Evolutionary conservation across 768 basidiomycete genomes (phyloP).

Genomic region (Termitomyces heimii): DNA sequence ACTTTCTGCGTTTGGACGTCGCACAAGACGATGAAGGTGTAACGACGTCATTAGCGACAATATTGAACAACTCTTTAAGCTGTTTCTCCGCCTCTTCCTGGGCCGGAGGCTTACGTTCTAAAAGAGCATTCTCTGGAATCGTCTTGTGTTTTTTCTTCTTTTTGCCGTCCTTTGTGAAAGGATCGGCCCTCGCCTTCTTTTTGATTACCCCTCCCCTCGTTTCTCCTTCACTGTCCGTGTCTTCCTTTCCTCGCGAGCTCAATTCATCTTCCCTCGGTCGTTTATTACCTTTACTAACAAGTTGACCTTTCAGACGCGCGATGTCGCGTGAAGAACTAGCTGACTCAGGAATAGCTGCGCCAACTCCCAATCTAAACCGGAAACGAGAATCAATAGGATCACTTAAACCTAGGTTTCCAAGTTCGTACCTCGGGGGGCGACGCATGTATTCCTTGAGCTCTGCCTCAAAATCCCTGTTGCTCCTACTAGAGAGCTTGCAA

Average conservation of each 20-base stretch:
- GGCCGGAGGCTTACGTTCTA: background rate
- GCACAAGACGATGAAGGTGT: background rate
- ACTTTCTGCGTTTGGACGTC: conserved; percentile 5
- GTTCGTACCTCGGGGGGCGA: conserved; percentile 59
- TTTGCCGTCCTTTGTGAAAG: conserved; percentile 44
- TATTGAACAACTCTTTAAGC: background rate
- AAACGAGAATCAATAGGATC: conserved; percentile 1
- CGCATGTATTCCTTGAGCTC: conserved; percentile 65
- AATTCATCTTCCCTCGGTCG: conserved; percentile 36
- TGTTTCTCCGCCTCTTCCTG: background rate
- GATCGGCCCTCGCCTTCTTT: conserved; percentile 56
- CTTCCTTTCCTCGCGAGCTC: conserved; percentile 14
- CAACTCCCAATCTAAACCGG: conserved; percentile 62
- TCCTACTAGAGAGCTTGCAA: conserved; percentile 29
- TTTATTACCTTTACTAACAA: conserved; percentile 46
- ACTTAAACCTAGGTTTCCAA: conserved; percentile 3
- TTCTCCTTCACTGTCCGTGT: conserved; percentile 48
- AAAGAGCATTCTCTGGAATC: background rate
- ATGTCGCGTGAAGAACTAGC: conserved; percentile 43
- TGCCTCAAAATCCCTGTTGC: conserved; percentile 35
- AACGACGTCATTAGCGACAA: background rate
- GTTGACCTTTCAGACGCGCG: conserved; percentile 56
- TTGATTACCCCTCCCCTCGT: conserved; percentile 51
- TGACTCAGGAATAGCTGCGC: conserved; percentile 52
- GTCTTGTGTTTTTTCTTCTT: conserved; percentile 27